Evolutionary conservation across 1,284 basidiomycete genomes (phyloP).

Genomic region (Leccinum huronense): DNA sequence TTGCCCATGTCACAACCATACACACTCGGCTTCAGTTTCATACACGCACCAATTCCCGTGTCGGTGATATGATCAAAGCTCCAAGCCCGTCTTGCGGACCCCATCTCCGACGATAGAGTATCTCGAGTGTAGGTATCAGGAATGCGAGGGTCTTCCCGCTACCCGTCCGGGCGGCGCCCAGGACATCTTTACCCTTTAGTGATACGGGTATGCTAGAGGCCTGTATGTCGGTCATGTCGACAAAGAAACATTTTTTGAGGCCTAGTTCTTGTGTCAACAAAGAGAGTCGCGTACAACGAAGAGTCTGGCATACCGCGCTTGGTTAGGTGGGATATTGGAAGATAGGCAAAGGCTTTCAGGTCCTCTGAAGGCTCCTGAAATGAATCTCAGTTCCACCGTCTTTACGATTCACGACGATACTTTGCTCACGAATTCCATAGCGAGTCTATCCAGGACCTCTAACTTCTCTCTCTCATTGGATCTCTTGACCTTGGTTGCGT

Average conservation of each 20-base stretch:
- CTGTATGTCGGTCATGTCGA: constrained; percentile 85
- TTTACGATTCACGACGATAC: neutral
- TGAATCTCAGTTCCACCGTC: constrained; percentile 12
- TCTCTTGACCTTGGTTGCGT: constrained; percentile 43
- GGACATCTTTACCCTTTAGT: constrained; percentile 66
- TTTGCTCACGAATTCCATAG: constrained; percentile 55
- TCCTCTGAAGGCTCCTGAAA: constrained; percentile 48
- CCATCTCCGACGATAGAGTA: constrained; percentile 74
- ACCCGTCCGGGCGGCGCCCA: constrained; percentile 79
- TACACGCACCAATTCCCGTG: constrained; percentile 80
- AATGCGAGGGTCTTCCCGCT: constrained; percentile 86
- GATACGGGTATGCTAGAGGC: constrained; percentile 60
- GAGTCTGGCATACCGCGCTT: constrained; percentile 54
- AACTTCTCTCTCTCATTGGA: constrained; percentile 53
- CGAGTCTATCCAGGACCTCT: constrained; percentile 53
- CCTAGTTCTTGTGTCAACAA: constrained; percentile 43
- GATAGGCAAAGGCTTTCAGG: constrained; percentile 56
- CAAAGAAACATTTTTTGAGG: constrained; percentile 82
- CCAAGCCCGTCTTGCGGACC: constrained; percentile 84
- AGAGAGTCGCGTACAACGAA: neutral
- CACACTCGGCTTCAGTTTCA: constrained; percentile 4
- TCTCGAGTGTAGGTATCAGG: constrained; percentile 75
- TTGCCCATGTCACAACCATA: constrained; percentile 9
- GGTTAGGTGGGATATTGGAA: constrained; percentile 69
- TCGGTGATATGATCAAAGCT: constrained; percentile 93